phyloP scores from a whole-genome alignment of 345 rosid genomes.

The Adansonia digitata region DNA sequence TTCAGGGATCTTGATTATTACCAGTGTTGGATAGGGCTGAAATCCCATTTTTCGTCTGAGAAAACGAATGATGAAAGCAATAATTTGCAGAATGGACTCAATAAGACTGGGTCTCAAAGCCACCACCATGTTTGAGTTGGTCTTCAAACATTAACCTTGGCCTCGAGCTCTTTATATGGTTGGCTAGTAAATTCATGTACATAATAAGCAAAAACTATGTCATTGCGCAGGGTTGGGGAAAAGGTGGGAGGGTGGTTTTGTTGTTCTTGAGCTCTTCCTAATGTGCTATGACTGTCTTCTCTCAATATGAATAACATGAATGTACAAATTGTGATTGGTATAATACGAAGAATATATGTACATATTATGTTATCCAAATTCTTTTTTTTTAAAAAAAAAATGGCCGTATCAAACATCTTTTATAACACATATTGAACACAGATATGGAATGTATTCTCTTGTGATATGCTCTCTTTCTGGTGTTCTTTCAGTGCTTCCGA shows the following conservation, averaged over 20 bases:
- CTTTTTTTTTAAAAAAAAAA: too few relatives aligned
- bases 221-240: not conserved
- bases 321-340: not conserved
- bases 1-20: constrained; percentile 66
- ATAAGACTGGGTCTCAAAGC: not conserved
- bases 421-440: too few relatives aligned
- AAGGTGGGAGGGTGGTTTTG: not conserved
- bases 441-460: too few relatives aligned
- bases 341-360: not conserved
- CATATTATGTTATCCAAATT: not conserved
- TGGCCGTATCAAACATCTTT: too few relatives aligned
- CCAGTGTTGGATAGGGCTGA: constrained; percentile 91
- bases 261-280: not conserved
- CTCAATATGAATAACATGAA: not conserved
- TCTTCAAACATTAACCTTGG: not conserved
- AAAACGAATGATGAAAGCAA: constrained; percentile 1
- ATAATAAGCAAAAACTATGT: not conserved
- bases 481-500: too few relatives aligned
- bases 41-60: constrained; percentile 63
- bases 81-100: not conserved
- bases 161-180: not conserved
- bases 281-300: not conserved
- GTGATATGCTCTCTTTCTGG: too few relatives aligned
- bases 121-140: not conserved
- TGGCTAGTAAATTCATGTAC: not conserved